Conservation (phyloP, 495 filamentous ascomycete species). For the Amphirosellinia nigrospora region DNA sequence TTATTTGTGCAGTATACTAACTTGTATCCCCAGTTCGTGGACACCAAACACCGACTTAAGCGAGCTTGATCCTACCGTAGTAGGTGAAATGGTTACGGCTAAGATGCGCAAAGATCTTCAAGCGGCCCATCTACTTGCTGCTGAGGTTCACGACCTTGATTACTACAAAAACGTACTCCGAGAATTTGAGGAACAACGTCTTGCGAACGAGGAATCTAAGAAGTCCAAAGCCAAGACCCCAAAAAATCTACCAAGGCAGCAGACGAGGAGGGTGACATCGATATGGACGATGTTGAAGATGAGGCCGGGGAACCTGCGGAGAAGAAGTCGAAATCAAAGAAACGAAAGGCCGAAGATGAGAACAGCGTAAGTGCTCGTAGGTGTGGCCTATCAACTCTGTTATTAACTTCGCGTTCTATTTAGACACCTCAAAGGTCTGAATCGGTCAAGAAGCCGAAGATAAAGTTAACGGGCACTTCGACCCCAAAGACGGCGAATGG, state of each 20-base stretch:
- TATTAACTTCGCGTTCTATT: slow-evolving; percentile 40
- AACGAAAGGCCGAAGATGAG: slow-evolving; percentile 73
- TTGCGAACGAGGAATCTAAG: slow-evolving; percentile 64
- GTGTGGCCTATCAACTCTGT: background rate
- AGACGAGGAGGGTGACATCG: slow-evolving; percentile 67
- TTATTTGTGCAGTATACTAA: background rate
- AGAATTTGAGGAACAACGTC: slow-evolving; percentile 65
- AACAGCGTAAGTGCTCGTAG: slow-evolving; percentile 61
- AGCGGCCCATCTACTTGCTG: slow-evolving; percentile 73
- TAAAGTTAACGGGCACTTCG: slow-evolving; percentile 61
- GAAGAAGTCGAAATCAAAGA: slow-evolving; percentile 67
- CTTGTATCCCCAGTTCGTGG: slow-evolving; percentile 68
- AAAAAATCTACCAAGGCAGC: slow-evolving; percentile 67
- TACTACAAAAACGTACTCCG: slow-evolving; percentile 80
- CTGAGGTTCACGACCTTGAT: slow-evolving; percentile 70
- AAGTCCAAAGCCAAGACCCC: slow-evolving; percentile 68
- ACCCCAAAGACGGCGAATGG: slow-evolving; percentile 62
- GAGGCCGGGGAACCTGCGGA: slow-evolving; percentile 54
- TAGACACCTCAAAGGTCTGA: slow-evolving; percentile 69
- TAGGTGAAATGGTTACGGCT: slow-evolving; percentile 66
- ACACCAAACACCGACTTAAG: slow-evolving; percentile 78
- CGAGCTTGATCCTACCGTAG: slow-evolving; percentile 71
- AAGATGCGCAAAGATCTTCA: slow-evolving; percentile 78
- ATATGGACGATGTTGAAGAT: slow-evolving; percentile 72
- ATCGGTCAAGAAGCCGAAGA: slow-evolving; percentile 70